Evolutionary conservation across 768 basidiomycete species (phyloP), one percentile per base, ranked within the genome.

Genomic region (Galerina marginata): DNA sequence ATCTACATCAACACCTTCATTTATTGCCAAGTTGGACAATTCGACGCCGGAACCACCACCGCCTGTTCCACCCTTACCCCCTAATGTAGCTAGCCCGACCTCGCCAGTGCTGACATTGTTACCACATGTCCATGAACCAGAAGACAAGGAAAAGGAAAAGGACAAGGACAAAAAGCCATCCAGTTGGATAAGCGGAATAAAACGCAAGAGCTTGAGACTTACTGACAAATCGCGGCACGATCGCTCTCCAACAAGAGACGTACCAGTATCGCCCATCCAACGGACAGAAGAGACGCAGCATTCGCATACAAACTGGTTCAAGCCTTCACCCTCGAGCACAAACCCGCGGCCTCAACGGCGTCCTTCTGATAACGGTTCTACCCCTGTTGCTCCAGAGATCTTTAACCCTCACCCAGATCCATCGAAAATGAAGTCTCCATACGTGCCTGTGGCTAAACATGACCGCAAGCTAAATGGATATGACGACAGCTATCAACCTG

Each of bases 121-220:
- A 44, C 54, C 68, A 38, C 64, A 62, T 36, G 61, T 69, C 61
- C 78, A 77, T 67, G 78, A 72, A 51, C 58, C 65, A 4, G 67
- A 72, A 68, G 65, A 81, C 67, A 67, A 77, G 68, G 67, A 81
- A 23, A 74, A 72, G 58, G 70, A 70, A 23, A 74, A 72, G 58
- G 70, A 70, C 59, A 79, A 79, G 66, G 75, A 77, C 43, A 70
- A 73, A 70, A 77, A 77, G 56, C 63, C 66, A n/a, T 48, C 76
- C 14, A 76, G 77, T 39, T 62, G 67, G 3, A 88, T 86, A 85
- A 86, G 85, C 64, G 29, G 29, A 33, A 83, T 56, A 50, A 71
- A 82, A 68, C 78, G 84, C 53, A 86, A 81, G 71, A 85, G 81
- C 65, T 69, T 83, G 59, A 74, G 75, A 52, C 39, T 75, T 33